These are phyloP conservation scores for Penicillium salamii DNA, from an alignment of 495 filamentous ascomycete genomes.

Conservation along the genomic window DNA sequence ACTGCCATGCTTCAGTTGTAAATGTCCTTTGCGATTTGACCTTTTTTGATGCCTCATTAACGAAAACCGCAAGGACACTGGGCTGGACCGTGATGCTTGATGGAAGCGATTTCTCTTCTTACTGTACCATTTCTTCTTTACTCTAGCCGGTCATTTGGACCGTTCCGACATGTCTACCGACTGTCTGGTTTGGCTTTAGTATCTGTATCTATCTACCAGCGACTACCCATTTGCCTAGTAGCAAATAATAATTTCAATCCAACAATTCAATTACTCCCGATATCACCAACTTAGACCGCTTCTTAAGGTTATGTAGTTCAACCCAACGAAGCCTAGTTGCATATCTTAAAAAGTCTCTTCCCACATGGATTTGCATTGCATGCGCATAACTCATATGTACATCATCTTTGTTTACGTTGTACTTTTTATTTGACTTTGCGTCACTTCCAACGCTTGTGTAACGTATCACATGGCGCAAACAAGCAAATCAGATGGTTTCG, in stretches of 20 bases:
- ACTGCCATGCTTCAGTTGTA: constrained; percentile 38
- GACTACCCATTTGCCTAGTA: not conserved
- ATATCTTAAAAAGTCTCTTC: not conserved
- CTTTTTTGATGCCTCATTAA: constrained; percentile 23
- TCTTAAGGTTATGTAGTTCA: not conserved
- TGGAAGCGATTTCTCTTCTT: constrained; percentile 15
- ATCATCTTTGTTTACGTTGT: not conserved
- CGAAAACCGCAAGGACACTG: constrained; percentile 18
- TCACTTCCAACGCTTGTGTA: not conserved
- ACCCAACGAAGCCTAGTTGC: not conserved
- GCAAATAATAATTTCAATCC: not conserved
- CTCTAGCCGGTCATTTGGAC: not conserved
- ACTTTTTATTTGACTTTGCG: not conserved
- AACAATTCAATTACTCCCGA: not conserved
- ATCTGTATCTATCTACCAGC: not conserved
- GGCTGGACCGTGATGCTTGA: constrained; percentile 23
- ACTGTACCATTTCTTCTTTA: constrained; percentile 15
- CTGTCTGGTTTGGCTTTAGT: not conserved
- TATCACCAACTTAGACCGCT: not conserved
- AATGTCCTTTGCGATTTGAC: constrained; percentile 11
- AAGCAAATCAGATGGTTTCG: too few relatives aligned
- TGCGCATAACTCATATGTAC: not conserved
- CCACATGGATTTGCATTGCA: not conserved
- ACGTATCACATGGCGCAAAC: not conserved
- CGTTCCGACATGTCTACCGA: not conserved